Conservation (phyloP, 768 basidiomycete genomes). For the Melanogaster broomeanus region DNA sequence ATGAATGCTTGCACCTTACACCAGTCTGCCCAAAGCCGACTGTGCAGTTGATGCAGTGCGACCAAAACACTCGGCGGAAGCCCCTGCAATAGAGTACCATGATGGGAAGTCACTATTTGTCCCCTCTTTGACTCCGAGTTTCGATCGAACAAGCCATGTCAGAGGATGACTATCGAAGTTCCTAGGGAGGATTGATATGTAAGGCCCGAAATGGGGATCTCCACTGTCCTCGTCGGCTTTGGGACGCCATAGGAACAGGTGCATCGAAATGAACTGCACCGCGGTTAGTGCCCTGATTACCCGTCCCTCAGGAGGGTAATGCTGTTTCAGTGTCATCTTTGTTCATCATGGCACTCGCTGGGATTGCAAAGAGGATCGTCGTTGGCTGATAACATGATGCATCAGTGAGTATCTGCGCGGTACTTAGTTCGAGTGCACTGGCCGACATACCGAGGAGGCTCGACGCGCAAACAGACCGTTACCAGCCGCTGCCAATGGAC, state of each 20-base stretch:
- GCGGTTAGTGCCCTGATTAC: constrained; percentile 47
- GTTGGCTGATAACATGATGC: constrained; percentile 42
- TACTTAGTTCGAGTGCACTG: neutral
- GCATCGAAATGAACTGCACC: constrained; percentile 77
- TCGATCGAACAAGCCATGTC: constrained; percentile 58
- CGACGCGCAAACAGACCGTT: constrained; percentile 64
- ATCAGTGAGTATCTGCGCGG: neutral
- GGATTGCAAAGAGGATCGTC: constrained; percentile 66
- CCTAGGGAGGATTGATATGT: constrained; percentile 74
- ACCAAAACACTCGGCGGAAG: constrained; percentile 51
- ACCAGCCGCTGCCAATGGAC: constrained; percentile 54
- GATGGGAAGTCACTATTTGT: constrained; percentile 5
- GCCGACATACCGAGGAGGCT: constrained; percentile 42
- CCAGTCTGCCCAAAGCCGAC: constrained; percentile 64
- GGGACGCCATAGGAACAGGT: constrained; percentile 72
- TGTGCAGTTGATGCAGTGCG: constrained; percentile 44
- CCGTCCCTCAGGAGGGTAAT: constrained; percentile 47
- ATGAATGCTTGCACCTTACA: constrained; percentile 46
- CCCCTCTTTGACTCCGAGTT: constrained; percentile 11
- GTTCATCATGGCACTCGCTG: constrained; percentile 73
- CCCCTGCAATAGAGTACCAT: constrained; percentile 36
- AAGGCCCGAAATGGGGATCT: constrained; percentile 69
- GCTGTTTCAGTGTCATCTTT: constrained; percentile 58
- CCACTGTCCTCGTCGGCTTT: constrained; percentile 38
- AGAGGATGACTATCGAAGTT: constrained; percentile 81